Base-by-base conservation (phyloP, 192 early-diverging fungal genomes). In the Globomyces pollinis-pini region DNA sequence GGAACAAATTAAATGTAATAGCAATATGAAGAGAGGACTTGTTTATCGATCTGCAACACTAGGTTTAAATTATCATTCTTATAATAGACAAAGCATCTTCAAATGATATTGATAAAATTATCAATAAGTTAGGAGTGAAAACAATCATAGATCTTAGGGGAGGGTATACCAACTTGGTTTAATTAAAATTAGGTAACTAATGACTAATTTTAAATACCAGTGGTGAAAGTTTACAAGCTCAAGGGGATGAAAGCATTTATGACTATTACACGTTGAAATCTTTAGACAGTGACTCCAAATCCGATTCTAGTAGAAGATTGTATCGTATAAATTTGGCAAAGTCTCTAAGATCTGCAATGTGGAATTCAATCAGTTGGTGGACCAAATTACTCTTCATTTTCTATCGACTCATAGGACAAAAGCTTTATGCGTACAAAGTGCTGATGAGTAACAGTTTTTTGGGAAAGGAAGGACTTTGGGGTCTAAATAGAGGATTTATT, bases 401-500 rank as follows among this genome's bases (percentile, higher is more conserved):
- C 28, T 26, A 28, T n/a, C 2, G 38, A 7, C 16, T 57, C 35
- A 16, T 38, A 26, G 55, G 55, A 38, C 31, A 31, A 26, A 57
- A 44, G 29, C 31, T 33, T 29, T 57, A 33, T 11, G 55, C 26
- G 3, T 24, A 39, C 9, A 2, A n/a, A 2, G 11, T 42, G 4
- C 7, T 33, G 7, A 8, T 57, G 4, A 21, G 35, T 24, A 38
- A 39, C 6, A 31, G 26, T 23, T 57, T 33, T 57, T n/a, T 57
- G 36, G 55, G 55, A 31, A 35, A 57, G 18, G 55, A 65, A 51
- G 77, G 77, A 0, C 57, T 80, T 0, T 47, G 63, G 5, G 69
- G 69, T 0, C 58, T 80, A 29, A 72, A 80, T 53, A 63, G 60
- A 23, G 61, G 65, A 34, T 72, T 79, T 30, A 24, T 57, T 13